phyloP scores from a whole-genome alignment of 2,329 filamentous ascomycete genomes.

The Aspergillus alliaceus region DNA sequence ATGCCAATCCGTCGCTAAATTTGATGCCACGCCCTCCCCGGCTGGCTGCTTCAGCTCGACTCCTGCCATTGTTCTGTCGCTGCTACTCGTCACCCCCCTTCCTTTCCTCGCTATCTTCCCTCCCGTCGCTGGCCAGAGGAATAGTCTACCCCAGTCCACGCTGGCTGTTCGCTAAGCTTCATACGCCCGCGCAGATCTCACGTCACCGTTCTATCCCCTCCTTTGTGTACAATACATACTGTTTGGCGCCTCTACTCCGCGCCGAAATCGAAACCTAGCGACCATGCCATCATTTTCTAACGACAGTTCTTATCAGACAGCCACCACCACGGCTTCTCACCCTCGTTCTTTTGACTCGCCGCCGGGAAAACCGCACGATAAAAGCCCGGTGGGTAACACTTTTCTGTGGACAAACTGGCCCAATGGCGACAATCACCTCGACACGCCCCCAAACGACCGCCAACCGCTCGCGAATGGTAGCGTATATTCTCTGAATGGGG shows the following conservation, averaged over 20 bases:
- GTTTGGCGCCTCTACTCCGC: slow-evolving; percentile 4
- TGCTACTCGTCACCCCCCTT: slow-evolving; percentile 1
- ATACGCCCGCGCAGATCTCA: slow-evolving; percentile 1
- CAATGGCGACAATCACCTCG: slow-evolving; percentile 43
- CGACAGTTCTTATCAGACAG: slow-evolving; percentile 34
- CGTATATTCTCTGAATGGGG: slow-evolving; percentile 62
- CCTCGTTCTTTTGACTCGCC: slow-evolving; percentile 41
- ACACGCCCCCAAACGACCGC: slow-evolving; percentile 40
- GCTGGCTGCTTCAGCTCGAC: slow-evolving; percentile 22
- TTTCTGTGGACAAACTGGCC: slow-evolving; percentile 49
- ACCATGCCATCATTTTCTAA: slow-evolving; percentile 43
- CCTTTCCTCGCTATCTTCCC: slow-evolving; percentile 10
- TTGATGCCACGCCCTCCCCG: slow-evolving; percentile 21
- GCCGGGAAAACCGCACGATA: slow-evolving; percentile 46
- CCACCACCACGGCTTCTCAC: slow-evolving; percentile 34
- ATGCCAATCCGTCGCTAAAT: slow-evolving; percentile 27
- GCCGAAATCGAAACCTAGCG: slow-evolving; percentile 12
- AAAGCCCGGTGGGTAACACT: slow-evolving; percentile 44
- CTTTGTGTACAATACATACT: background rate
- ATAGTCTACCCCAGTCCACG: slow-evolving; percentile 1
- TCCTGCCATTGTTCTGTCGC: slow-evolving; percentile 9
- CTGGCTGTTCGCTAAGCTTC: slow-evolving; percentile 2
- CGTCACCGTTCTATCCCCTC: slow-evolving; percentile 1
- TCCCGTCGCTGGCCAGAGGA: slow-evolving; percentile 4
- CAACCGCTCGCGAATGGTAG: slow-evolving; percentile 50